Conservation (phyloP, 2,329 filamentous ascomycete species). For the Sporothrix brasiliensis region DNA sequence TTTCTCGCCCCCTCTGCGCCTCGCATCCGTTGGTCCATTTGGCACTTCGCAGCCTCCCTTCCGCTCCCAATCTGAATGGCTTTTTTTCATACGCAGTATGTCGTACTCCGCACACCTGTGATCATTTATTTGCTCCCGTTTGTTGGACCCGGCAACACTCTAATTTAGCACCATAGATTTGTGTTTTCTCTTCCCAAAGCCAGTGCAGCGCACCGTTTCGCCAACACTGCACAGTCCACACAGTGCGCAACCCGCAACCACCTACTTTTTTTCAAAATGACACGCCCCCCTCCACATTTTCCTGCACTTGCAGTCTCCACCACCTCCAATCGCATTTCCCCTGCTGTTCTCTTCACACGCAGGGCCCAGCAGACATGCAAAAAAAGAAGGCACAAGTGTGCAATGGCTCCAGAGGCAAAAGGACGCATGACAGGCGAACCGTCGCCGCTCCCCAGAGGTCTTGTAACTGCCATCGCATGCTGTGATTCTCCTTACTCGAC, state of each 20-base stretch:
- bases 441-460: background rate
- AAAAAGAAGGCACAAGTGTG: background rate
- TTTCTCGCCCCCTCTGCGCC: background rate
- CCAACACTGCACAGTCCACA: constrained; percentile 23
- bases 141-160: background rate
- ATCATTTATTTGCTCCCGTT: constrained; percentile 40
- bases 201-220: background rate
- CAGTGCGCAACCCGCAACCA: constrained; percentile 24
- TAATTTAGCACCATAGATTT: background rate
- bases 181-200: background rate
- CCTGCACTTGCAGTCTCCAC: constrained; percentile 18
- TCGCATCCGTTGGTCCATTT: constrained; percentile 49
- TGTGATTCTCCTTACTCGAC: background rate
- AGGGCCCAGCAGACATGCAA: background rate
- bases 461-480: constrained; percentile 1
- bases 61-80: constrained; percentile 24
- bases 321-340: background rate
- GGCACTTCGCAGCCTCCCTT: constrained; percentile 40
- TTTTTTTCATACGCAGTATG: background rate
- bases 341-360: constrained; percentile 7
- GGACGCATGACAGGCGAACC: background rate
- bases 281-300: constrained; percentile 2
- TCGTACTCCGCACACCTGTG: too few relatives aligned
- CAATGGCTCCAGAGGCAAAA: background rate
- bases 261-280: background rate